Conservation (phyloP, 345 rosid species). For the Punica granatum region DNA sequence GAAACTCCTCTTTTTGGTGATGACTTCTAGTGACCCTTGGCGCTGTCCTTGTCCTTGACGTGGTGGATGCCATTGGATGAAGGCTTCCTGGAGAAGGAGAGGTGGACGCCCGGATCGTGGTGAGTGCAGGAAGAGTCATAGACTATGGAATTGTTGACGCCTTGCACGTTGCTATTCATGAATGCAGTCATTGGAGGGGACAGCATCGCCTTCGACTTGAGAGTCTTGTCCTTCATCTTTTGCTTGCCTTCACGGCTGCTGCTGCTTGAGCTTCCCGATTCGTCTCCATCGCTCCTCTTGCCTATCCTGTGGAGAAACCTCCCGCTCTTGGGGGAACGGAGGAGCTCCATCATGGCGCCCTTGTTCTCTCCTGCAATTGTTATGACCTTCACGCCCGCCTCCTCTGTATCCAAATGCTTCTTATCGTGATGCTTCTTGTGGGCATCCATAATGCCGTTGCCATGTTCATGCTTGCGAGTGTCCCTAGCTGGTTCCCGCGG, state of each 20-base stretch:
- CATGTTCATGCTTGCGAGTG: conserved; percentile 7
- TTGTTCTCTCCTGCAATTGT: conserved; percentile 88
- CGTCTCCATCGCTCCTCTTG: conserved; percentile 18
- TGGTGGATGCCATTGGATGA: conserved; percentile 26
- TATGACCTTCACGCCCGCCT: conserved; percentile 38
- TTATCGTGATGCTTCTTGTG: conserved; percentile 15
- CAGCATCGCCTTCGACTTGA: conserved; percentile 11
- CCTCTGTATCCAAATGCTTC: conserved; percentile 33
- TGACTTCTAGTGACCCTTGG: conserved; percentile 3
- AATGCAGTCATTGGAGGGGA: conserved; percentile 44
- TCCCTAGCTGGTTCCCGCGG: conserved; percentile 13
- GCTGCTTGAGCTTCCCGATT: conserved; percentile 29
- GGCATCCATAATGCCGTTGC: conserved; percentile 16
- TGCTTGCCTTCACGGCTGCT: conserved; percentile 30
- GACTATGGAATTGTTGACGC: conserved; percentile 74
- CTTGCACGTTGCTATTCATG: conserved; percentile 84
- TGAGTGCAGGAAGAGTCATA: conserved; percentile 52
- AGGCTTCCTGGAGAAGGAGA: conserved; percentile 44
- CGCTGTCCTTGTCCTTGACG: conserved; percentile 34
- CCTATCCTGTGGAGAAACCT: conserved; percentile 4
- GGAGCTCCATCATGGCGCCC: conserved; percentile 83
- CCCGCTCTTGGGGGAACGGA: conserved; percentile 32
- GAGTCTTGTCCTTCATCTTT: conserved; percentile 24
- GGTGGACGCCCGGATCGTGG: conserved; percentile 83
- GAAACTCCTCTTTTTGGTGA: neutral